Evolutionary conservation across 2,329 filamentous ascomycete species (phyloP).

Genomic region (Diaporthe citri): DNA sequence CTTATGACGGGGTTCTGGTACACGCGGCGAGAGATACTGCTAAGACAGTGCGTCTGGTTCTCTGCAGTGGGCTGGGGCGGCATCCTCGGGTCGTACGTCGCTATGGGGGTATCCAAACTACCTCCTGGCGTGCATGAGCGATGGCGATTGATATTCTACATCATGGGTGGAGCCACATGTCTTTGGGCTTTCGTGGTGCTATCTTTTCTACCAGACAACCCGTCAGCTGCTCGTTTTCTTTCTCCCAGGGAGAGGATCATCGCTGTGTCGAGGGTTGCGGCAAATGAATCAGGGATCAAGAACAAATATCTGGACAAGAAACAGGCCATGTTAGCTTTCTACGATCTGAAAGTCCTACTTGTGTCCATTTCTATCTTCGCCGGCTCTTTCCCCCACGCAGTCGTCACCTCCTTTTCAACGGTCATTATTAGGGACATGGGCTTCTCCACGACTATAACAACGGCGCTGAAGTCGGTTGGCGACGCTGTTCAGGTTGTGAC

Average conservation of each 20-base stretch:
- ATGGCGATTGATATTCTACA: slow-evolving; percentile 15
- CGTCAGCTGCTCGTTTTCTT: background rate
- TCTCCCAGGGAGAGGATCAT: background rate
- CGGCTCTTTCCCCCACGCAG: background rate
- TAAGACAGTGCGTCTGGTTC: slow-evolving; percentile 6
- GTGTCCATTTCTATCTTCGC: background rate
- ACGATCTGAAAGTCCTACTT: slow-evolving; percentile 3
- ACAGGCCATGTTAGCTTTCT: background rate
- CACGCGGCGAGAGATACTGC: background rate
- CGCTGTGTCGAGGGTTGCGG: background rate
- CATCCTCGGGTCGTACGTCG: background rate
- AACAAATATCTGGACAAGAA: slow-evolving; percentile 13
- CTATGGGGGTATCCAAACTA: slow-evolving; percentile 13
- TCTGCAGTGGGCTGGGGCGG: background rate
- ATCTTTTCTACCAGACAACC: slow-evolving; percentile 6
- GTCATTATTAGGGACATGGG: slow-evolving; percentile 17
- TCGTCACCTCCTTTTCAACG: slow-evolving; percentile 9
- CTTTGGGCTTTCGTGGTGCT: background rate
- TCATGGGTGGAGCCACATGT: background rate
- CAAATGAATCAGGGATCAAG: slow-evolving; percentile 12
- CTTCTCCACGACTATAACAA: slow-evolving; percentile 5
- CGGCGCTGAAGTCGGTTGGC: slow-evolving; percentile 10
- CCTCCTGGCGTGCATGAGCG: background rate
- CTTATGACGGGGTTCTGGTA: slow-evolving; percentile 8
- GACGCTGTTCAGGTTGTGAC: slow-evolving; percentile 46